Evolutionary conservation across 495 filamentous ascomycete genomes (phyloP).

Genomic region (Chaetomidium leptoderma): DNA sequence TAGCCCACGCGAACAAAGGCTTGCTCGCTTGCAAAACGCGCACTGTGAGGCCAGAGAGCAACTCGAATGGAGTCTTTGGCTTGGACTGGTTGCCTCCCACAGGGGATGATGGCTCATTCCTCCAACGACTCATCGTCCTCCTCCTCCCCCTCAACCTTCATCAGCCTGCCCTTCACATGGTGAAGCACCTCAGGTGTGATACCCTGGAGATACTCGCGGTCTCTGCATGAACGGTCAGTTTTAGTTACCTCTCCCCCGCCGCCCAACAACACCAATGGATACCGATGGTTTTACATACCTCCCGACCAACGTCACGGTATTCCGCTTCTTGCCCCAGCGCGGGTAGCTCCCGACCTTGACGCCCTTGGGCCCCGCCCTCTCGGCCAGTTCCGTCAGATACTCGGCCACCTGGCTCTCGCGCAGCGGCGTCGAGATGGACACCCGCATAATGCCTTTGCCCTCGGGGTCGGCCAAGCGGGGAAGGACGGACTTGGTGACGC

Average conservation of each 20-base stretch:
- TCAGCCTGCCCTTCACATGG: slow-evolving; percentile 44
- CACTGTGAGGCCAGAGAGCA: background rate
- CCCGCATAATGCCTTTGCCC: slow-evolving; percentile 69
- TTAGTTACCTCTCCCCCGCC: background rate
- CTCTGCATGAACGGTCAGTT: slow-evolving; percentile 31
- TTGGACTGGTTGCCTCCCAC: background rate
- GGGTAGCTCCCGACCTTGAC: slow-evolving; percentile 98
- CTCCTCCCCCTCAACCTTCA: slow-evolving; percentile 45
- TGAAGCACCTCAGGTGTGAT: slow-evolving; percentile 48
- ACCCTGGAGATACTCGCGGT: slow-evolving; percentile 47
- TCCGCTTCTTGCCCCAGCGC: slow-evolving; percentile 79
- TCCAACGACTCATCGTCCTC: slow-evolving; percentile 34
- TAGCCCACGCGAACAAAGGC: background rate
- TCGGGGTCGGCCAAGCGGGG: slow-evolving; percentile 71
- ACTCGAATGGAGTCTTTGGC: background rate
- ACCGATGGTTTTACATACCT: slow-evolving; percentile 31
- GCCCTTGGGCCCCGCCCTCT: slow-evolving; percentile 61
- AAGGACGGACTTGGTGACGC: slow-evolving; percentile 63
- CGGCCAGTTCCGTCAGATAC: slow-evolving; percentile 76
- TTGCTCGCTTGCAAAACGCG: slow-evolving; percentile 1
- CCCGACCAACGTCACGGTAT: slow-evolving; percentile 90
- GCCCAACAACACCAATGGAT: background rate
- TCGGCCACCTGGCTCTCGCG: slow-evolving; percentile 78
- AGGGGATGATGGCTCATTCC: background rate
- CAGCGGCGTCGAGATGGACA: slow-evolving; percentile 81